Percentiles rank a stretch among this genome's conserved stretches.
These are phyloP conservation scores for Cordia subcordata DNA, from an alignment of 257 asterid species.

Conservation along the genomic window DNA sequence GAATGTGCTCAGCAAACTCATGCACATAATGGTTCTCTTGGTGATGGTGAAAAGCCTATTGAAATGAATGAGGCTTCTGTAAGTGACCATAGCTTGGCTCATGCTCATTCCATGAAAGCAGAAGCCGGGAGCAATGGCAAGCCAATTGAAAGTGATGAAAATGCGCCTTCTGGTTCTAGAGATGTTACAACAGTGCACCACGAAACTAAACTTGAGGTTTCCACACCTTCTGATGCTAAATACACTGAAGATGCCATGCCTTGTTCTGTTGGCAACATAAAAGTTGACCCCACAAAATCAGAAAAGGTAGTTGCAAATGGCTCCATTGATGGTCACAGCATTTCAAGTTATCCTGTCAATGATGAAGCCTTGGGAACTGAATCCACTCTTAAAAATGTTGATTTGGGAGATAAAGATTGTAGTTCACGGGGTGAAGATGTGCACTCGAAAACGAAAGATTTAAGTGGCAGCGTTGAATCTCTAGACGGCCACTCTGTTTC, in stretches of 20 bases:
- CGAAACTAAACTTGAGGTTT: background rate
- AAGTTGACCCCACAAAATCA: background rate
- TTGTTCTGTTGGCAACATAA: background rate
- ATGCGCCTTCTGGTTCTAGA: background rate
- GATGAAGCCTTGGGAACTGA: background rate
- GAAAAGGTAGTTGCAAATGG: background rate
- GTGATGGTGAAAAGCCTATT: background rate
- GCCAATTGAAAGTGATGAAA: conserved; percentile 5
- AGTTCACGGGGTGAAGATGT: background rate
- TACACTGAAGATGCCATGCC: background rate
- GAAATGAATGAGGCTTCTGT: conserved; percentile 7
- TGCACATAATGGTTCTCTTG: conserved; percentile 2
- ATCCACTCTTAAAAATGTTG: conserved; percentile 1
- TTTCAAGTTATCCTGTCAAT: background rate
- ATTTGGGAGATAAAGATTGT: background rate
- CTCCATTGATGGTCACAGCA: background rate
- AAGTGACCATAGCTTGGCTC: background rate
- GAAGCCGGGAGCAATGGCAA: background rate
- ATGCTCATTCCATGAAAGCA: background rate
- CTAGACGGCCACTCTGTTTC: conserved; percentile 19
- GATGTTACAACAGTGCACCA: background rate
- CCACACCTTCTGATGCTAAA: conserved; percentile 1
- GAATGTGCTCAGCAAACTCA: conserved; percentile 2
- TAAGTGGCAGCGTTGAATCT: conserved; percentile 12
- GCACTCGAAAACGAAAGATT: conserved; percentile 7